Conservation (phyloP, 1,139 yeast species). For the Geotrichum australiense region DNA sequence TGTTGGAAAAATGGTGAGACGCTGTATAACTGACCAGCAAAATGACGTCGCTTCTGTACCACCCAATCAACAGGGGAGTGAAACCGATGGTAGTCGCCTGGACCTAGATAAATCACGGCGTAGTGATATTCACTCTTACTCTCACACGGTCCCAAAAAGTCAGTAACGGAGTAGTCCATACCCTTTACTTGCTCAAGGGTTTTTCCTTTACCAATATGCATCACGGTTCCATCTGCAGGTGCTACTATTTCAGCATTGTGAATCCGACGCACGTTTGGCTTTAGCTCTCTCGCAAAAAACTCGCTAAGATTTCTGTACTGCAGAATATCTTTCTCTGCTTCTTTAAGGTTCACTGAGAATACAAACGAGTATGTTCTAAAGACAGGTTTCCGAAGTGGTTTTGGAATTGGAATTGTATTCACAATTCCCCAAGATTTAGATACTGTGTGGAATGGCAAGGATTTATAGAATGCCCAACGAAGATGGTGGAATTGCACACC, state of each 20-base stretch:
- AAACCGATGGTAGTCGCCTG: slow-evolving; percentile 96
- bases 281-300: slow-evolving; percentile 78
- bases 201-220: slow-evolving; percentile 78
- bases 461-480: slow-evolving; percentile 59
- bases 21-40: slow-evolving; percentile 89
- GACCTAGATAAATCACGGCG: slow-evolving; percentile 90
- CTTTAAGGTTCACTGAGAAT: slow-evolving; percentile 88
- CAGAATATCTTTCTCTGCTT: slow-evolving; percentile 70
- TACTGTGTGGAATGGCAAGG: neutral
- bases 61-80: slow-evolving; percentile 98
- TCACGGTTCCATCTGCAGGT: slow-evolving; percentile 89
- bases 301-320: slow-evolving; percentile 77
- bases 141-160: slow-evolving; percentile 57
- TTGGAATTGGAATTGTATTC: neutral
- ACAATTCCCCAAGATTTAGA: neutral
- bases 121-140: slow-evolving; percentile 60
- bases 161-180: slow-evolving; percentile 83
- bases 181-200: slow-evolving; percentile 97
- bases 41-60: slow-evolving; percentile 84
- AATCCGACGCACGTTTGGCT: slow-evolving; percentile 74
- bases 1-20: slow-evolving; percentile 96
- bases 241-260: slow-evolving; percentile 63
- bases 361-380: slow-evolving; percentile 66
- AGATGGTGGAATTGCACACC: neutral
- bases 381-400: slow-evolving; percentile 42